Evolutionary conservation across 352 stramenopile species (phyloP).

Genomic region (Phytophthora kernoviae): DNA sequence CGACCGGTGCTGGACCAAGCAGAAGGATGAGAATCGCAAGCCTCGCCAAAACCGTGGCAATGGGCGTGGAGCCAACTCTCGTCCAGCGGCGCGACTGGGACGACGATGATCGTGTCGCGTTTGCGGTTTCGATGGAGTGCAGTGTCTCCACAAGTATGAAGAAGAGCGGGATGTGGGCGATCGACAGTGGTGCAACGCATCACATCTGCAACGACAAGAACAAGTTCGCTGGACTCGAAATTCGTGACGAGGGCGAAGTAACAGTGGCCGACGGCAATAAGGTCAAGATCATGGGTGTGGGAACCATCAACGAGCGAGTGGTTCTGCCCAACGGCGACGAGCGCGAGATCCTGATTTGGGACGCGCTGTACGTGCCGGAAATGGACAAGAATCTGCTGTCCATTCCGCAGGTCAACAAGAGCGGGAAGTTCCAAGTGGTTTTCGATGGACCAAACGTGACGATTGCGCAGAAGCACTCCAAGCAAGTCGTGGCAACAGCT

Average conservation of each 20-base stretch:
- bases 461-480: too few species aligned
- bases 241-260: not conserved
- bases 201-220: not conserved
- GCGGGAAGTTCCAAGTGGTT: too few species aligned
- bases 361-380: too few species aligned
- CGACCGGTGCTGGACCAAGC: slow-evolving; percentile 25
- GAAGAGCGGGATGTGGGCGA: not conserved
- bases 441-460: too few species aligned
- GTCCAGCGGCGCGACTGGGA: not conserved
- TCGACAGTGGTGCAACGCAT: not conserved
- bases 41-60: slow-evolving; percentile 16
- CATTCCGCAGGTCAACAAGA: too few species aligned
- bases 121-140: slow-evolving; percentile 3
- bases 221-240: not conserved
- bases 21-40: slow-evolving; percentile 17
- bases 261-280: too few species aligned
- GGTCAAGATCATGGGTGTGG: too few species aligned
- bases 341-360: too few species aligned
- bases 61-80: slow-evolving; percentile 10
- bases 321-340: too few species aligned
- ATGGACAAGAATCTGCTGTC: too few species aligned
- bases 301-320: too few species aligned
- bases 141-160: not conserved
- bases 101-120: slow-evolving; percentile 4
- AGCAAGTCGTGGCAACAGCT: too few species aligned